Base-by-base conservation (phyloP, 352 stramenopile species). In the Phytophthora macrochlamydospora region DNA sequence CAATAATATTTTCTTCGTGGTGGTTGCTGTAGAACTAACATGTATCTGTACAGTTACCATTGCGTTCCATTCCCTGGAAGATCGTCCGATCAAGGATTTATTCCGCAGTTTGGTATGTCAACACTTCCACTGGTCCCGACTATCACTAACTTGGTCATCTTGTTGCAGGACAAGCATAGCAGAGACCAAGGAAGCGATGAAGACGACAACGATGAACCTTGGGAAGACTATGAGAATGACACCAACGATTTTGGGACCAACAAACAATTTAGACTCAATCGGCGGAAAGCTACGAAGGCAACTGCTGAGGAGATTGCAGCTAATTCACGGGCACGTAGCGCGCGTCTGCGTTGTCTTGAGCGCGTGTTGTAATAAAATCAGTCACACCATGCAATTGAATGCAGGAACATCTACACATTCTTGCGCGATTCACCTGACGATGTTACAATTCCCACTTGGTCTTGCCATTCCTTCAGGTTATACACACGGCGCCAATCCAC, bases 41-140 rank as follows among this genome's bases (percentile, higher is more conserved):
- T 24, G 18, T 24, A 24, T 24, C 18, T 24, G 18, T 24, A 24
- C 59, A 90, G 83, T 78, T 18, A 90, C 86, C 7, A 94, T 94
- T 56, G 87, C 87, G 49, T 94, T 94, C 59, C 87, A 94, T 74
- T 94, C 87, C 5, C 73, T 94, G 13, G 87, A 94, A 51, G 87
- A 94, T 56, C 84, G 87, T 13, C 84, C 85, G 30, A 94, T 94
- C 61, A 94, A 94, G 71, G 62, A 76, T 7, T 78, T 92, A 24
- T 92, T 94, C 56, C 79, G 87, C 7, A 63, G 79, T 32, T 60
- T 92, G 52, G 81, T 93, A 73, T 14, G 71, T 33, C 18, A 24
- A 0, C 0, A 24, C 18, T 24, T 24, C 18, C 18, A 24, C 18
- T 24, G 0, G 18, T 24, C 18, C 18, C 18, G 18, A 24, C 18